These are phyloP conservation scores for Diaporthe sp. DNA, from an alignment of 2,329 filamentous ascomycete species.

Conservation along the genomic window DNA sequence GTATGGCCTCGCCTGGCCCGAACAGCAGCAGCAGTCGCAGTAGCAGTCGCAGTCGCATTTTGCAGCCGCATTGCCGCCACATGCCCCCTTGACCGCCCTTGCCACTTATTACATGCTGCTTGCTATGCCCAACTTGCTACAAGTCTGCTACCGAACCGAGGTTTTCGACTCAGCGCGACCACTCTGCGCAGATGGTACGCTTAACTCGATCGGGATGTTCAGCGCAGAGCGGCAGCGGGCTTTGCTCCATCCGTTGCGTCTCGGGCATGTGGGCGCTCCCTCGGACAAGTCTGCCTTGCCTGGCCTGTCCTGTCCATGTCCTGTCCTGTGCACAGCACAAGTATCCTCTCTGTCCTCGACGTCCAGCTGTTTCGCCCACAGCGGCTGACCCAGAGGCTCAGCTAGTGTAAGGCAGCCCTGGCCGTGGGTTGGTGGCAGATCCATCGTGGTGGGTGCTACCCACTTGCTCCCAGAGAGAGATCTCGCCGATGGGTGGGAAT, in stretches of 20 bases:
- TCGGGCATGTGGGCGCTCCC: constrained; percentile 8
- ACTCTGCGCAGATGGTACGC: background rate
- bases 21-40: background rate
- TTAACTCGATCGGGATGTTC: constrained; percentile 1
- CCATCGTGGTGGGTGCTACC: constrained; percentile 15
- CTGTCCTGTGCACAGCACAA: background rate
- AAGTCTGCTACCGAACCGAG: constrained; percentile 33
- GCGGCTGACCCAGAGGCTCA: constrained; percentile 2
- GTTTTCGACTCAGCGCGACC: constrained; percentile 22
- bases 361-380: background rate
- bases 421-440: background rate
- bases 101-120: background rate
- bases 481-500: constrained; percentile 21
- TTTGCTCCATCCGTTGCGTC: constrained; percentile 3
- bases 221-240: constrained; percentile 6
- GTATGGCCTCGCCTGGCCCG: background rate
- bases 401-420: background rate
- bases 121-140: constrained; percentile 31
- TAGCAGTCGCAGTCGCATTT: background rate
- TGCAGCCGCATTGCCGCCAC: constrained; percentile 14
- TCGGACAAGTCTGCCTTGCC: background rate
- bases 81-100: constrained; percentile 8
- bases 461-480: constrained; percentile 13
- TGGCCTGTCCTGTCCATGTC: background rate
- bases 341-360: background rate